These are phyloP conservation scores for Flaveria robusta DNA, from an alignment of 129 eudicot genomes.

Conservation along the genomic window DNA sequence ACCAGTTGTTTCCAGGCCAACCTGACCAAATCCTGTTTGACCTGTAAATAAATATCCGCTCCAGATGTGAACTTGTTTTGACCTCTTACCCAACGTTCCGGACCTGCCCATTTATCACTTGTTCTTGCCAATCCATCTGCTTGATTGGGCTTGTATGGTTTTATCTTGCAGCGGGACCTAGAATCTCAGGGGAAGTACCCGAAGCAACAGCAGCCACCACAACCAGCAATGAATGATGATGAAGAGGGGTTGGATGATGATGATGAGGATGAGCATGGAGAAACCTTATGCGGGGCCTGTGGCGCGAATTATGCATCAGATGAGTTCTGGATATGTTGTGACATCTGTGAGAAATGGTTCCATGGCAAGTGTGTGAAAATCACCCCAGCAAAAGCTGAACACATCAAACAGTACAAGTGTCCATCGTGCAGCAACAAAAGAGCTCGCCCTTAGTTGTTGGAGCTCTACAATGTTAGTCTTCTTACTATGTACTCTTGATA, in stretches of 20 bases:
- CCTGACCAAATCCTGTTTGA: neutral
- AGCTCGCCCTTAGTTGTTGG: neutral
- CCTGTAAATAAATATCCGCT: neutral
- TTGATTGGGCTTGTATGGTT: neutral
- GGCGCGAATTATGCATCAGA: slow-evolving; percentile 14
- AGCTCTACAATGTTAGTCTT: neutral
- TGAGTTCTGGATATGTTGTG: slow-evolving; percentile 16
- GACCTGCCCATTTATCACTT: too few species aligned
- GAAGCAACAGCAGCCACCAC: slow-evolving; percentile 37
- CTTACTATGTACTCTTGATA: neutral
- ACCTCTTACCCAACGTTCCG: neutral
- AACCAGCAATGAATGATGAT: slow-evolving; percentile 5
- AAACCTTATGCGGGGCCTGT: slow-evolving; percentile 19
- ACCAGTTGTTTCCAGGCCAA: slow-evolving; percentile 3
- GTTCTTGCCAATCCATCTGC: neutral
- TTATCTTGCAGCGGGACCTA: slow-evolving; percentile 5
- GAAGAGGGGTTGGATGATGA: slow-evolving; percentile 1
- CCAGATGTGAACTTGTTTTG: neutral
- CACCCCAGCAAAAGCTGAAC: slow-evolving; percentile 16
- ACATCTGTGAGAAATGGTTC: slow-evolving; percentile 14
- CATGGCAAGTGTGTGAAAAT: slow-evolving; percentile 17
- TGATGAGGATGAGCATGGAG: slow-evolving; percentile 9
- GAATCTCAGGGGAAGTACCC: slow-evolving; percentile 22
- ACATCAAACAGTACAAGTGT: slow-evolving; percentile 13
- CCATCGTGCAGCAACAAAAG: slow-evolving; percentile 12